Evolutionary conservation across 2,329 filamentous ascomycete species (phyloP), one percentile per base, ranked within the genome.

Genomic region (Trichoderma brevicompactum): DNA sequence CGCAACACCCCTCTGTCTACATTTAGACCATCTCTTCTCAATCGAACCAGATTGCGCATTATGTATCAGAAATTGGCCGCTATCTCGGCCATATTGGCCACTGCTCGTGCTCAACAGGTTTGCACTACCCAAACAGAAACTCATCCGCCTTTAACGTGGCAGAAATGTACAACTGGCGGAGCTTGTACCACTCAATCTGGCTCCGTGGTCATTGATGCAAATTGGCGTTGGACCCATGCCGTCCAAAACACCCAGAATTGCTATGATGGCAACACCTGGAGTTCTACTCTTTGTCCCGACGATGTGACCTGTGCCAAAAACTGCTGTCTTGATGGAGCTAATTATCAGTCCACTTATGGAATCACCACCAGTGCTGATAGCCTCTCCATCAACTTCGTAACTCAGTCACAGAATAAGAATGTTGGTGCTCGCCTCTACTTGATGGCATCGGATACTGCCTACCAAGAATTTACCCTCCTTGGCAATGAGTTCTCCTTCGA

Each of bases 401-500:
- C 84, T 68, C 79, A 83, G 70, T 78, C 80, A 70, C 69, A 72
- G 28, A 76, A 74, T 55, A 80, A 75, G 70, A 85, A 84, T 72
- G 72, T 84, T 52, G 82, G 82, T 28, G 79, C 85, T 64, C 84
- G 89, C 70, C 77, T 88, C 49, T 92, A 90, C 75, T 81, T 91
- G 68, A 84, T 91, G 79, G 82, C 84, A 70, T 79, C 81, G 59
- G 84, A 87, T 50, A 80, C 79, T 70, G 84, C 83, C 66, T 92
- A 92, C 76, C 79, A 90, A 78, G 82, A 84, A 73, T 88, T 91
- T 78, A 82, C 85, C 66, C 80, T 91, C 65, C 80, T 87, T 62
- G 87, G 86, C 77, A 83, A 88, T 72, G 89, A 92, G 76, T 88
- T 92, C 78, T 88, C 87, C 63, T 90, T 92, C 68, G 88, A 91